Base-by-base conservation (phyloP, 768 basidiomycete species). In the Hypsizygus marmoreus region DNA sequence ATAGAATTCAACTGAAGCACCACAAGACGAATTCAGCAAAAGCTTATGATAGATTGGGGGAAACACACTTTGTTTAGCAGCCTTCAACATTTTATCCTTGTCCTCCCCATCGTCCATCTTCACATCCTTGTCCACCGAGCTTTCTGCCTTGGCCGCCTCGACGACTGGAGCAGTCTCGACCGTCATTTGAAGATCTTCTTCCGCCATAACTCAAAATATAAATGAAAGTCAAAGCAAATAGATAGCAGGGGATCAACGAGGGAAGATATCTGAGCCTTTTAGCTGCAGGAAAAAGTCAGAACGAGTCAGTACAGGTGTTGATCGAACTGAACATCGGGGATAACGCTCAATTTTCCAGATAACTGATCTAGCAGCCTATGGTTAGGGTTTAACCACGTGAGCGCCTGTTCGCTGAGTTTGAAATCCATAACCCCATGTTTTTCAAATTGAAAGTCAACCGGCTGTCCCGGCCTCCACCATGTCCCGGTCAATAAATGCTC, bases 1-100 rank as follows among this genome's bases (percentile, higher is more conserved):
- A 74, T 97, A 97, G 68, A 97, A 97, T 63, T 94, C 90, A 58
- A 95, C 95, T 97, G 44, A 6, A 29, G 31, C 4, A n/a, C n/a
- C n/a, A n/a, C n/a, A n/a, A n/a, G n/a, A n/a, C n/a, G n/a, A n/a
- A n/a, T n/a, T n/a, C n/a, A n/a, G n/a, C n/a, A 10, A 24, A 45
- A 26, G 16, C 14, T 12, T 44, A 33, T 23, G 17, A 4, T 24
- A 42, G 7, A 6, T 13, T 22, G 6, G 41, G 8, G 14, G 4
- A 17, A 9, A 63, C 75, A 44, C 49, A 80, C 86, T 71, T 60
- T 88, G 84, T 54, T 73, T 74, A 44, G 72, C 71, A 1, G 80
- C 81, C 42, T 72, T 77, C 37, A 67, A 51, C 57, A 75, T 69
- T 45, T 75, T 66, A 17, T 71, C 74, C 17, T 70, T 65, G 20